Conservation (phyloP, 2,329 filamentous ascomycete genomes). For the Aspergillus aculeatus region DNA sequence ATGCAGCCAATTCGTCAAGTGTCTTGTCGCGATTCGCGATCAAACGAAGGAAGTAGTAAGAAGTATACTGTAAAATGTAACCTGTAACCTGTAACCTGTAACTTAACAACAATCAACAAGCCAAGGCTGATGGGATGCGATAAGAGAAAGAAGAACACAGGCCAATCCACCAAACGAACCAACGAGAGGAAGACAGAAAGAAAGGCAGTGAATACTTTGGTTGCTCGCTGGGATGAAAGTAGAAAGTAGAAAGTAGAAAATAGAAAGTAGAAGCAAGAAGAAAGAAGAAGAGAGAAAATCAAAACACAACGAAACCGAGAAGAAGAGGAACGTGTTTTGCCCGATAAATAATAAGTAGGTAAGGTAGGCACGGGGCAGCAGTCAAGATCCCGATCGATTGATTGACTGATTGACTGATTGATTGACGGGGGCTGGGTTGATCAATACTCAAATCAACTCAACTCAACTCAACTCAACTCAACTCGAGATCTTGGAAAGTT, state of each 20-base stretch:
- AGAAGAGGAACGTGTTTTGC: conserved; percentile 1
- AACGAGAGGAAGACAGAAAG: conserved; percentile 12
- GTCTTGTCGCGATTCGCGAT: conserved; percentile 4
- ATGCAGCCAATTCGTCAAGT: conserved; percentile 15
- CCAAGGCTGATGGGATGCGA: neutral
- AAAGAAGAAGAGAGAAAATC: conserved; percentile 2
- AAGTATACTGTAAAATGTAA: conserved; percentile 6
- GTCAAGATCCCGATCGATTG: neutral
- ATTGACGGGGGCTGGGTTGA: neutral
- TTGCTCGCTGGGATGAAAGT: neutral
- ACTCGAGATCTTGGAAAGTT: neutral
- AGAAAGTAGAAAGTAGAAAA: conserved; percentile 6
- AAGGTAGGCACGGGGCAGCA: neutral
- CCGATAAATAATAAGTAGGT: neutral
- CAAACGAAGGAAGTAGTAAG: conserved; percentile 10
- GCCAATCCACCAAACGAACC: too few relatives aligned
- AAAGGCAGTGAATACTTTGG: neutral
- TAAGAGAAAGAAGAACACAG: neutral
- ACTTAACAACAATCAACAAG: neutral
- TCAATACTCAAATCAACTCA: too few relatives aligned
- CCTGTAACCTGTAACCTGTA: too few relatives aligned
- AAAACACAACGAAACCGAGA: conserved; percentile 14
- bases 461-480: too few relatives aligned
- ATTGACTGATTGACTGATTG: neutral
- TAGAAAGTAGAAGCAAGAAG: conserved; percentile 11